Conservation (phyloP, 306 rosid genomes). For the Cicer bijugum region DNA sequence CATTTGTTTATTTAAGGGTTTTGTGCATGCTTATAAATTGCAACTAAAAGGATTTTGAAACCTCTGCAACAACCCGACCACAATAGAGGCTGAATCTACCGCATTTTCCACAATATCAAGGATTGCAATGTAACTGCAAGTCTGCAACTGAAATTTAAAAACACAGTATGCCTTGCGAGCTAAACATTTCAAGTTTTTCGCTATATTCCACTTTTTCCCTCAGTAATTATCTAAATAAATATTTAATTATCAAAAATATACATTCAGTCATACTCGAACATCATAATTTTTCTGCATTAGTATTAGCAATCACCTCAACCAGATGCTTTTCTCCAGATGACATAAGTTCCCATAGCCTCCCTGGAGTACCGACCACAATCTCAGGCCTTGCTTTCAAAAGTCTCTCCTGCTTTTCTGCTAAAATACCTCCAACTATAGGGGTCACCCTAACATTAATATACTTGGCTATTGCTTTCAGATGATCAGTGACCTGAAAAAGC, state of each 20-base stretch:
- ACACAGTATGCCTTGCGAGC: neutral
- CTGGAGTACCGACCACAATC: conserved; percentile 95
- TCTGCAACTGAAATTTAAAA: neutral
- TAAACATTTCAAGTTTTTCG: conserved; percentile 23
- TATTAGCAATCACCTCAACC: conserved; percentile 64
- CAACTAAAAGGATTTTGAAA: neutral
- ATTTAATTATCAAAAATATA: conserved; percentile 26
- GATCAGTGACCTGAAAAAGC: conserved; percentile 73
- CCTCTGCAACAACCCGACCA: neutral
- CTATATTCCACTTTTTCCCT: neutral
- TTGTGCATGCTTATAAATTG: neutral
- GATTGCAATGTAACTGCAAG: neutral
- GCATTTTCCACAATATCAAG: neutral
- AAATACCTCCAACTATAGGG: conserved; percentile 94
- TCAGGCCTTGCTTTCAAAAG: conserved; percentile 80
- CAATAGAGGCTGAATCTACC: neutral
- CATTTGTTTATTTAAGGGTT: neutral
- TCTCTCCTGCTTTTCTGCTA: conserved; percentile 88
- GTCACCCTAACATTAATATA: conserved; percentile 70
- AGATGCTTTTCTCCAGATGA: conserved; percentile 86
- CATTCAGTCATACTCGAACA: conserved; percentile 31
- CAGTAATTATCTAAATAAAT: conserved; percentile 18
- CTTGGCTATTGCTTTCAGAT: conserved; percentile 74
- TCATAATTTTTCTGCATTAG: neutral
- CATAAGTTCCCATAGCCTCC: conserved; percentile 97